A percentile compares a stretch with the other conserved stretches of the same genome.
Evolutionary conservation across 345 rosid genomes (phyloP).

Genomic region (Leavenworthia alabamica): DNA sequence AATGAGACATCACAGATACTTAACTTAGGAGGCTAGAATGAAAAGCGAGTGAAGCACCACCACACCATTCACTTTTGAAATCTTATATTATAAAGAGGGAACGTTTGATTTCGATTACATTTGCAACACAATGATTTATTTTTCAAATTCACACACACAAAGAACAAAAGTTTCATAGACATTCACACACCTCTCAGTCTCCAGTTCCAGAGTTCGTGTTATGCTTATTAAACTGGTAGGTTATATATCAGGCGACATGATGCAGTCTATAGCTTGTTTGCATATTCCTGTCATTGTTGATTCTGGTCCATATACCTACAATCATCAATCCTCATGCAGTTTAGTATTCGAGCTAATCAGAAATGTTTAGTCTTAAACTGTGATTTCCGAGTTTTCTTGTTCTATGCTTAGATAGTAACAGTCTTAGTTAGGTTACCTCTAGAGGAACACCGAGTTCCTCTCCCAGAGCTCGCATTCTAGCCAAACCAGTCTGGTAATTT

Average conservation of each 20-base stretch:
- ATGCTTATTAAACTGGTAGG: background rate
- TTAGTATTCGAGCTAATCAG: background rate
- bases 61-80: background rate
- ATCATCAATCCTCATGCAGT: background rate
- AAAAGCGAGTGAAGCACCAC: conserved; percentile 52
- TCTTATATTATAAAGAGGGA: background rate
- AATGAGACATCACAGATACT: conserved; percentile 58
- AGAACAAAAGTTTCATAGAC: background rate
- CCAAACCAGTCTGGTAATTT: conserved; percentile 82
- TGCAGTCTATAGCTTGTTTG: conserved; percentile 90
- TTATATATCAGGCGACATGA: conserved; percentile 52
- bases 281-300: conserved; percentile 97
- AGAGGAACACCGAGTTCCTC: conserved; percentile 82
- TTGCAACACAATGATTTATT: background rate
- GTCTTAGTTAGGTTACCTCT: conserved; percentile 48
- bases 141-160: background rate
- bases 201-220: background rate
- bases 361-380: background rate
- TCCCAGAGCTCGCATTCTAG: conserved; percentile 75
- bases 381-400: background rate
- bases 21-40: conserved; percentile 89
- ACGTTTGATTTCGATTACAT: conserved; percentile 9
- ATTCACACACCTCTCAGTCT: background rate
- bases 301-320: conserved; percentile 92
- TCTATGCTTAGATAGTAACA: background rate